These are phyloP conservation scores for Talaromyces thailandensis DNA, from an alignment of 495 filamentous ascomycete species.

Conservation along the genomic window DNA sequence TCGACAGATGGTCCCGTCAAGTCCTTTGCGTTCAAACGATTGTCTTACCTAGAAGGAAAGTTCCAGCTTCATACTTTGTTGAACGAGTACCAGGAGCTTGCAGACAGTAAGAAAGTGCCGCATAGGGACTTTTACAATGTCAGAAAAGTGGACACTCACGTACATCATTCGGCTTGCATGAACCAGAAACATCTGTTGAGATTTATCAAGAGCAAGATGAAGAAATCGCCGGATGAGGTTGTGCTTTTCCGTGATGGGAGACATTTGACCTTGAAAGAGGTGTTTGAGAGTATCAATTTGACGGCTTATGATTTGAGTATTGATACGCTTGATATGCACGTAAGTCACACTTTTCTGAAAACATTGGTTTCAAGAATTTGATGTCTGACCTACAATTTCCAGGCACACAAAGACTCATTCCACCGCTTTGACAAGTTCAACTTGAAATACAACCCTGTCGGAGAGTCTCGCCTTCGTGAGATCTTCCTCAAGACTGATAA, in stretches of 20 bases:
- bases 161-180: slow-evolving; percentile 99
- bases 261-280: slow-evolving; percentile 80
- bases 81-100: slow-evolving; percentile 96
- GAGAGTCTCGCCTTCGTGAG: slow-evolving; percentile 86
- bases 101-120: slow-evolving; percentile 93
- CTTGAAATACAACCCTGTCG: slow-evolving; percentile 95
- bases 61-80: slow-evolving; percentile 88
- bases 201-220: slow-evolving; percentile 99
- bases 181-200: slow-evolving; percentile 97
- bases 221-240: slow-evolving; percentile 88
- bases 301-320: slow-evolving; percentile 98
- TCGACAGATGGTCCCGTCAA: slow-evolving; percentile 94
- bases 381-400: background rate
- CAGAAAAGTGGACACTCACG: slow-evolving; percentile 96
- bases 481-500: slow-evolving; percentile 99
- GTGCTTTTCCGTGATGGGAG: slow-evolving; percentile 91
- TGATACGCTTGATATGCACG: slow-evolving; percentile 98
- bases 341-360: slow-evolving; percentile 28
- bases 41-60: slow-evolving; percentile 93
- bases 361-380: background rate
- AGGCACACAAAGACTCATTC: slow-evolving; percentile 97
- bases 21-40: slow-evolving; percentile 87
- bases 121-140: slow-evolving; percentile 99
- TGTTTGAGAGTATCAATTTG: slow-evolving; percentile 94
- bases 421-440: slow-evolving; percentile 99